Percentiles rank a stretch among this genome's conserved stretches.
Conservation (phyloP, 2,329 filamentous ascomycete species). For the Myriosclerotinia scirpicola region DNA sequence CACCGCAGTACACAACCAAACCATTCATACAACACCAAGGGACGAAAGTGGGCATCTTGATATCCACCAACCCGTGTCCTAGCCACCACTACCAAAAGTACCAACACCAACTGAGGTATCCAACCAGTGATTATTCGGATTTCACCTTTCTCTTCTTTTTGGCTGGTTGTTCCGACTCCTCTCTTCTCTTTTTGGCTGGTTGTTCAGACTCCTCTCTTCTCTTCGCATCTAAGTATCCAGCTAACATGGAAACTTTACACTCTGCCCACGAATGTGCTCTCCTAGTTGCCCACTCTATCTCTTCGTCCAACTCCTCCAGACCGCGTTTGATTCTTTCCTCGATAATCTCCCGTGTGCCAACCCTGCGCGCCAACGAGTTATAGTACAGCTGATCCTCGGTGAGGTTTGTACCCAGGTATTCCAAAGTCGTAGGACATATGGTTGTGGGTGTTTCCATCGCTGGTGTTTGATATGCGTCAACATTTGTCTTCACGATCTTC, state of each 20-base stretch:
- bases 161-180: too few species aligned
- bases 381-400: neutral
- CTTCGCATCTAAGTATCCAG: neutral
- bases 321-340: neutral
- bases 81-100: too few species aligned
- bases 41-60: neutral
- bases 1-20: neutral
- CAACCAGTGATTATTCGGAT: too few species aligned
- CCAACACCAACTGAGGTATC: too few species aligned
- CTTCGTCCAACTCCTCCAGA: neutral
- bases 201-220: neutral
- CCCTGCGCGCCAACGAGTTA: neutral
- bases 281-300: neutral
- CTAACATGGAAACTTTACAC: neutral
- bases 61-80: neutral
- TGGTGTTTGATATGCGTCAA: neutral
- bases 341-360: neutral
- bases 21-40: neutral
- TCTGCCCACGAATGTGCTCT: conserved; percentile 7
- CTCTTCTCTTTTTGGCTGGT: neutral
- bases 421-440: neutral
- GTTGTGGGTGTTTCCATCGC: neutral
- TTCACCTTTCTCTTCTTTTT: neutral
- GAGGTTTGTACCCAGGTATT: neutral
- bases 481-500: neutral